Base-by-base conservation (phyloP, 805 yeast species). In the Candida patagonica region DNA sequence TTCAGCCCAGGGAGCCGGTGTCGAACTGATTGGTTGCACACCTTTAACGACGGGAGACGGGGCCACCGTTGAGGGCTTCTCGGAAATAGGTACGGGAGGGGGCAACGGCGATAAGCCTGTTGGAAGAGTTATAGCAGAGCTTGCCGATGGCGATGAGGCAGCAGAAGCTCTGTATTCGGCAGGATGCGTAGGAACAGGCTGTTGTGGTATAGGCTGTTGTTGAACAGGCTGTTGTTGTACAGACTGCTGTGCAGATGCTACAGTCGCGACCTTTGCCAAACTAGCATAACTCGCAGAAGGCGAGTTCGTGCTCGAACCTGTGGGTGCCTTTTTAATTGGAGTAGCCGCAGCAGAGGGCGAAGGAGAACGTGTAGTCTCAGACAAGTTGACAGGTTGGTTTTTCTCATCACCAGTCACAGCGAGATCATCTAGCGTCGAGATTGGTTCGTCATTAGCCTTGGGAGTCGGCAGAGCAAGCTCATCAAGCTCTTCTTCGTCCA, bases 111-210 rank as follows among this genome's bases (percentile, higher is more conserved):
- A 45, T 13, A 40, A 40, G 20, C 44, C 54, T 25, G 26, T 37
- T 3, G 51, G 51, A 22, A 42, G 38, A 29, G 38, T 39, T 16
- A 31, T 17, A 5, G 22, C 9, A 31, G 12, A 51, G 5, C 53
- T 47, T 33, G 42, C 38, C 27, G 48, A 29, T 5, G 22, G 37
- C 22, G 42, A 37, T 23, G 37, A 29, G 21, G 41, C 29, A 3
- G 73, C 74, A 6, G 76, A 74, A 1, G 75, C 62, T 0, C 79
- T 65, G 66, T 78, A 75, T 51, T 74, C 74, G 39, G 75, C 56
- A 35, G 48, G 74, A 6, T 70, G 64, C 6, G 76, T 74, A 37
- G 66, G 69, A 1, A 68, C 57, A 9, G 79, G 80, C 5, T 72
- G 62, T 2, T 29, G 46, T 22, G 22, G 40, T 26, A 9, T 54